Percentiles rank a stretch among this genome's conserved stretches.
Conservation (phyloP, 2,329 filamentous ascomycete species). For the Trichothecium sympodiale region DNA sequence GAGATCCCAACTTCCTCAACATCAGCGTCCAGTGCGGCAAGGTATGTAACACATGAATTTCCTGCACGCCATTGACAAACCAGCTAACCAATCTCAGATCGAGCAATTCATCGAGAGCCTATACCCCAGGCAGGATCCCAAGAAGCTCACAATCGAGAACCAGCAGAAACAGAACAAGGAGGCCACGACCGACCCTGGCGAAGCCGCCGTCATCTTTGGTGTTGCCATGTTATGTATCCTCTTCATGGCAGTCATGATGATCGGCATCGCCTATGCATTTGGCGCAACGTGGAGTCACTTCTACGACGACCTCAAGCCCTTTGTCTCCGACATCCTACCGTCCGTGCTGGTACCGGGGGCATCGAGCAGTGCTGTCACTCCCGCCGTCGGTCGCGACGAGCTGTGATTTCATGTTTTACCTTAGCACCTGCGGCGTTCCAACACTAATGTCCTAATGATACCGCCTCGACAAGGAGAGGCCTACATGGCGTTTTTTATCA, state of each 20-base stretch:
- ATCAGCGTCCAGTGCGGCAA: slow-evolving; percentile 87
- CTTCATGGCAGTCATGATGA: slow-evolving; percentile 65
- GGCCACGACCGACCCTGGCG: slow-evolving; percentile 39
- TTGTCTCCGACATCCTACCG: not conserved
- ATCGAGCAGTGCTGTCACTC: slow-evolving; percentile 1
- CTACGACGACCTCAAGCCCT: slow-evolving; percentile 12
- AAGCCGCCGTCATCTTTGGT: slow-evolving; percentile 53
- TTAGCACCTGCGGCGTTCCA: not conserved
- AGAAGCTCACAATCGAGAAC: slow-evolving; percentile 35
- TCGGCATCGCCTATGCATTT: slow-evolving; percentile 65
- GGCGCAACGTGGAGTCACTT: slow-evolving; percentile 67
- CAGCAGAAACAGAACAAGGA: slow-evolving; percentile 27
- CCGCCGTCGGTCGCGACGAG: slow-evolving; percentile 21
- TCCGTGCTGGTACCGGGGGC: not conserved
- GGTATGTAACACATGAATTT: slow-evolving; percentile 32
- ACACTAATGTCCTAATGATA: not conserved
- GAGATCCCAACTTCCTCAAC: slow-evolving; percentile 82
- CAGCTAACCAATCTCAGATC: slow-evolving; percentile 43
- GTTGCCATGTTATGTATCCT: slow-evolving; percentile 59
- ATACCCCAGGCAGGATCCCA: slow-evolving; percentile 74
- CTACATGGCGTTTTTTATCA: too few species aligned
- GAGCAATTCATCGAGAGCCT: slow-evolving; percentile 93
- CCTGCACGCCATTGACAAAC: not conserved
- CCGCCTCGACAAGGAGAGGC: too few species aligned
- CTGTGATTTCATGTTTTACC: slow-evolving; percentile 13